Base-by-base conservation (phyloP, 768 basidiomycete species). In the Mrakia gelida region DNA sequence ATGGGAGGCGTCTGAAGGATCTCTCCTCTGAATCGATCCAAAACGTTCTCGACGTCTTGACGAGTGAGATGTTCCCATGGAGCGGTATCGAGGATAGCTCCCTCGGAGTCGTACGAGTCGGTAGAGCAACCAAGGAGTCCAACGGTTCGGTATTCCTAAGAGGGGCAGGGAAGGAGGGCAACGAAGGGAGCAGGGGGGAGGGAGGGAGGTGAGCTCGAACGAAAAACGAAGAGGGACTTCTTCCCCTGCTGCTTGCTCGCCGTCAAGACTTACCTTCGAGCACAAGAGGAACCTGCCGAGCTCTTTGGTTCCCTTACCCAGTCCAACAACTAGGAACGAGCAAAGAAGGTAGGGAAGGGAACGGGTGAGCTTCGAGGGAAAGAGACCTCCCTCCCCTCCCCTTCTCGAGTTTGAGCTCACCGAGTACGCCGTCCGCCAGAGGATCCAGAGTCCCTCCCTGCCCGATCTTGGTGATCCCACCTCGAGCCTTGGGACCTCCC, bases 361-460 rank as follows among this genome's bases (percentile, higher is more conserved):
- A 11, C 28, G 0, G 49, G 16, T 73, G 34, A 80, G 70, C 43
- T 34, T 21, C 41, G 10, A 54, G 54, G 7, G 28, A 41, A 30
- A 38, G n/a, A 54, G 10, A 30, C 38, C 75, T 38, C 7, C 34
- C 30, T 15, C 18, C 18, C 16, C 32, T 45, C 34, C 13, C 26
- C 38, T 45, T 23, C 77, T 30, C 70, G 52, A 70, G 32, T 56
- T 41, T 32, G 54, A 23, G 81, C 87, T 81, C 83, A 95, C 95
- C 93, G 80, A 98, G 86, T 23, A 97, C 94, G 63, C 96, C 96
- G 84, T 97, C 94, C 8, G 97, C 97, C 52, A 98, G 87, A 23
- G 97, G 97, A 86, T 99, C 97, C 71, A 99, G 86, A 5, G 97
- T 99, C 6, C 97, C 95, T 41, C 94, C 94, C 84, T 95, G 93